Base-by-base conservation (phyloP, 352 stramenopile genomes). In the Proteromonas lacertae region DNA sequence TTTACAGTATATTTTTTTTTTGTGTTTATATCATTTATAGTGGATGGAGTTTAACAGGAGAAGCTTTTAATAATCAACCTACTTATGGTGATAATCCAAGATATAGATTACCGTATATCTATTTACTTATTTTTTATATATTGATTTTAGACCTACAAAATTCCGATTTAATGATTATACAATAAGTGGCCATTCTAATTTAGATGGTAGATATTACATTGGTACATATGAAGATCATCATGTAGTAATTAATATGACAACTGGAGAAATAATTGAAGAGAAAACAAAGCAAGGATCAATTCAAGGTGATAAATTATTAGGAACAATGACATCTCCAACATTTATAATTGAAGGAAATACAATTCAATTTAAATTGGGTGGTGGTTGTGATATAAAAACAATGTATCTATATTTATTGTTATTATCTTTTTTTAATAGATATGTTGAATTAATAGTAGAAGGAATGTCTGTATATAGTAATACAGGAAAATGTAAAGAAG, bases 11-110 rank as follows among this genome's bases (percentile, higher is more conserved):
- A n/a, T n/a, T n/a, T n/a, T n/a, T n/a, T n/a, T n/a, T n/a, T n/a
- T n/a, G n/a, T n/a, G n/a, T n/a, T n/a, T n/a, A n/a, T n/a, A n/a
- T n/a, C n/a, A n/a, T n/a, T n/a, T n/a, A n/a, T n/a, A n/a, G n/a
- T n/a, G 81, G 81, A 1, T 94, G 79, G 81, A 51, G 58, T 21
- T 65, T 58, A 4, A 91, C 75, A 0, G 81, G 79, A 2, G 70
- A 55, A 17, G 79, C 79, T 7, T 93, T 93, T 43, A 59, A 74
- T 22, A 49, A 55, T 17, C 81, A 94, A 43, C 78, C 81, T 0
- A 93, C 80, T 4, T 90, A 66, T 46, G 81, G 80, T 0, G 80
- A 92, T 47, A 92, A 92, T 52, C 58, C 58, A n/a, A n/a, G n/a
- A n/a, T n/a, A n/a, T n/a, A n/a, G n/a, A n/a, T n/a, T n/a, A n/a